Base-by-base conservation (phyloP, 495 filamentous ascomycete species). In the Daldinia childiae region DNA sequence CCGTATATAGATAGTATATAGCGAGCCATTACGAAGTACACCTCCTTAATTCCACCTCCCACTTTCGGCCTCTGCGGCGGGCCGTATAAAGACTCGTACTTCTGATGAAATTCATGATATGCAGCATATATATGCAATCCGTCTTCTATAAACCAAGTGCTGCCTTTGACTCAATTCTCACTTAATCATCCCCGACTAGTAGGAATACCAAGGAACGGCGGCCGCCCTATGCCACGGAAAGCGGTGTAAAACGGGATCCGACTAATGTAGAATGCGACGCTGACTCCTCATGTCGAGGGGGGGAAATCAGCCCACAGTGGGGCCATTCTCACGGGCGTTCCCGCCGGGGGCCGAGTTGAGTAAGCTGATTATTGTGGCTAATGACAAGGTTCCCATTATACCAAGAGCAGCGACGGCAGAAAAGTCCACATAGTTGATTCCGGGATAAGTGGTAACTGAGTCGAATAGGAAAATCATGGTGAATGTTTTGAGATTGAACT, bases 181-280 rank as follows among this genome's bases (percentile, higher is more conserved):
- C 19, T 24, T 21, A 48, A 21, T 12, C 43, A 48, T 48, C 43
- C 21, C 43, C 43, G 17, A 17, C 43, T 48, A 48, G 17, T 9
- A 24, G 9, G 43, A 48, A 48, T 24, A 48, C 9, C 43, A 48
- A 48, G 43, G 43, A 48, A 24, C 43, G 43, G 19, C 43, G 43
- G 43, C 43, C 43, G 43, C 19, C 43, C 21, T 21, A 21, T 48
- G 43, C 43, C 43, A 48, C 43, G 43, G 43, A 48, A 48, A 48
- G 43, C 43, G 43, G 43, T 48, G 43, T 48, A 48, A 12, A 11
- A 21, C 19, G 43, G 43, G 19, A 7, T 12, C 19, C 17, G 17
- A 24, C 43, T 7, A n/a, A 21, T 21, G 17, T 24, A 48, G 43
- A 24, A 24, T 48, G 43, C 43, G 9, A 48, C 43, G 43, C 19